Evolutionary conservation across 2,329 filamentous ascomycete species (phyloP).

Genomic region (Coniochaeta sp.): DNA sequence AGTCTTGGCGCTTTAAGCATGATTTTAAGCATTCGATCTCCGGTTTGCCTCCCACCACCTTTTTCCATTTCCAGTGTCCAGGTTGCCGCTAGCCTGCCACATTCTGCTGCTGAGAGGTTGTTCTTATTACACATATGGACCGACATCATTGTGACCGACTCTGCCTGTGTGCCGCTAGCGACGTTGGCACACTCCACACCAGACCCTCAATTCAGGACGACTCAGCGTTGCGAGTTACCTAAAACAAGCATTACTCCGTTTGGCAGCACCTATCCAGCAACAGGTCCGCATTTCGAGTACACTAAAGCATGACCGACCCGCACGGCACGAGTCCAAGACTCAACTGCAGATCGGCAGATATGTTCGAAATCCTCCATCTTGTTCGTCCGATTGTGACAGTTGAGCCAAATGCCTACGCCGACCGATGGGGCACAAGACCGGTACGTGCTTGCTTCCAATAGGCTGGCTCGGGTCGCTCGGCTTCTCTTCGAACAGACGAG

Average conservation of each 20-base stretch:
- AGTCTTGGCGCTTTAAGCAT: slow-evolving; percentile 1
- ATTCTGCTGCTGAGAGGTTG: not conserved
- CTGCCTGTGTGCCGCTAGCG: not conserved
- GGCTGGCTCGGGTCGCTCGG: not conserved
- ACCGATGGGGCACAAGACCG: not conserved
- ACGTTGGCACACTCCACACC: not conserved
- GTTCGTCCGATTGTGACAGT: not conserved
- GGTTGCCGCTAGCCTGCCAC: not conserved
- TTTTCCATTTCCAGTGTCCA: not conserved
- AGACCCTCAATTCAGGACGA: not conserved
- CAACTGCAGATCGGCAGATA: not conserved
- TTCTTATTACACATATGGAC: not conserved
- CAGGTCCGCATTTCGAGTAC: not conserved
- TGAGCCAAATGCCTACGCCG: not conserved
- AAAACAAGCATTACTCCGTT: not conserved
- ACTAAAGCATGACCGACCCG: not conserved
- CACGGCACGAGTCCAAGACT: not conserved
- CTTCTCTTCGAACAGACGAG: not conserved
- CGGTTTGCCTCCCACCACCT: not conserved
- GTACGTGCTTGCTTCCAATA: slow-evolving; percentile 1
- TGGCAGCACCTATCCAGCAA: too few species aligned
- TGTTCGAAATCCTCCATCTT: not conserved
- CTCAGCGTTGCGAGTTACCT: not conserved
- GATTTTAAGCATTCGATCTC: slow-evolving; percentile 1
- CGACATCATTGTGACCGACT: not conserved